These are phyloP conservation scores for Aspergillus glaucus DNA, from an alignment of 2,329 filamentous ascomycete genomes.

Conservation along the genomic window DNA sequence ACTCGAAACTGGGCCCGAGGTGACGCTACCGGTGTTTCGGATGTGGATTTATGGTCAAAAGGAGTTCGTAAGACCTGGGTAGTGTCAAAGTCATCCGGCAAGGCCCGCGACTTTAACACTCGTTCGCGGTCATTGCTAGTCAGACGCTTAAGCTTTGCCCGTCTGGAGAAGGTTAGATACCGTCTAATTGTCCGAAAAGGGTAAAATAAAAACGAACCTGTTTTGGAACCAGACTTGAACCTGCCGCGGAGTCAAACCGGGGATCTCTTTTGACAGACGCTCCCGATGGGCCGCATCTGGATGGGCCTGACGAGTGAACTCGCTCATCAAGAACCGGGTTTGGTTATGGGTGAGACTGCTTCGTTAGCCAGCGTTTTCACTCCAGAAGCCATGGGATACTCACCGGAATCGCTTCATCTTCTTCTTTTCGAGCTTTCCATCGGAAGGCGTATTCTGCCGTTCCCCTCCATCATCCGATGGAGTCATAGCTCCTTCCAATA, in stretches of 20 bases:
- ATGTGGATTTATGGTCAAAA: slow-evolving; percentile 40
- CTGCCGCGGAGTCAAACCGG: slow-evolving; percentile 81
- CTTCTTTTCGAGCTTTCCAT: slow-evolving; percentile 30
- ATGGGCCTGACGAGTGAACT: slow-evolving; percentile 91
- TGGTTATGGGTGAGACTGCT: slow-evolving; percentile 85
- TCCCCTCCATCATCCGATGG: slow-evolving; percentile 28
- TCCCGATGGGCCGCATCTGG: slow-evolving; percentile 88
- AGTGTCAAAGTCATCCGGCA: slow-evolving; percentile 57
- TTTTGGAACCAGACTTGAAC: slow-evolving; percentile 99
- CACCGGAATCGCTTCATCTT: slow-evolving; percentile 42
- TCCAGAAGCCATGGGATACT: background rate
- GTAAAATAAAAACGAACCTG: slow-evolving; percentile 53
- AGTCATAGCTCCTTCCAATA: slow-evolving; percentile 13
- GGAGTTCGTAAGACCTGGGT: slow-evolving; percentile 53
- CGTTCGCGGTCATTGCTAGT: slow-evolving; percentile 57
- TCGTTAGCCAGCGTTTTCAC: background rate
- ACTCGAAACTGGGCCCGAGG: slow-evolving; percentile 37
- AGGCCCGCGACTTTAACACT: slow-evolving; percentile 54
- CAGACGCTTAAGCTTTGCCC: slow-evolving; percentile 57
- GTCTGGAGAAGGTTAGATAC: slow-evolving; percentile 32
- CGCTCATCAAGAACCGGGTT: slow-evolving; percentile 95
- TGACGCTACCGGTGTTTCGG: slow-evolving; percentile 45
- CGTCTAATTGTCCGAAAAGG: background rate
- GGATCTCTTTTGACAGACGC: slow-evolving; percentile 80
- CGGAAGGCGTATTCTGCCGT: slow-evolving; percentile 19